phyloP scores from a whole-genome alignment of 306 rosid genomes.

The Nissolia schottii region DNA sequence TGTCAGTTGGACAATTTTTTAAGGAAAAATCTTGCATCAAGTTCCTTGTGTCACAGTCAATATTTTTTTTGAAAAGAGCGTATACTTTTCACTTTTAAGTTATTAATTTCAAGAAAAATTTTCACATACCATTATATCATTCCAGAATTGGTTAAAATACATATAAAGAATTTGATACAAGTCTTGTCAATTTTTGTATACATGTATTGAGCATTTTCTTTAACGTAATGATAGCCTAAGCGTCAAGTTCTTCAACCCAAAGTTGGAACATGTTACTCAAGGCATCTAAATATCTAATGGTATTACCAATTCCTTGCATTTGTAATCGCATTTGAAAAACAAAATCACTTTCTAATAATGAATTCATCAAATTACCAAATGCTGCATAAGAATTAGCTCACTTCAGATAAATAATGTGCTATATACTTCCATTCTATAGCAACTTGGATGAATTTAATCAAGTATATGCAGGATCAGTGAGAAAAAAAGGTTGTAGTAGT shows the following conservation, averaged over 20 bases:
- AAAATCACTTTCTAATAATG: not conserved
- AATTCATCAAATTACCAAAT: not conserved
- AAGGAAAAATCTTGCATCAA: no score
- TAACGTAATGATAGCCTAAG: not conserved
- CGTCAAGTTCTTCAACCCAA: not conserved
- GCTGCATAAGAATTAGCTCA: not conserved
- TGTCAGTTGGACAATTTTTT: conserved; percentile 1
- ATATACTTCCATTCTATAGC: not conserved
- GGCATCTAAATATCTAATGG: not conserved
- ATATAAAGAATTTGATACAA: no score
- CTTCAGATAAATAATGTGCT: not conserved
- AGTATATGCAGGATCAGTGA: not conserved
- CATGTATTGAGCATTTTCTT: not conserved
- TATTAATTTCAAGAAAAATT: no score
- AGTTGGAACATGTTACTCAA: not conserved
- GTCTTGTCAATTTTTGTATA: no score
- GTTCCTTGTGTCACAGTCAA: no score
- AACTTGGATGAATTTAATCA: not conserved
- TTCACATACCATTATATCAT: no score
- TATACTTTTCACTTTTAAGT: no score
- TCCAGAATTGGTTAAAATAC: no score
- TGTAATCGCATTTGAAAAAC: not conserved
- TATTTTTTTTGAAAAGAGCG: no score
- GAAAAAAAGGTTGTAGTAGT: not conserved
- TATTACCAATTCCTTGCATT: not conserved